A percentile compares a stretch with the other conserved stretches of the same genome.
Conservation (phyloP, 371 early-diverging fungal genomes). For the Gilbertella persicaria region DNA sequence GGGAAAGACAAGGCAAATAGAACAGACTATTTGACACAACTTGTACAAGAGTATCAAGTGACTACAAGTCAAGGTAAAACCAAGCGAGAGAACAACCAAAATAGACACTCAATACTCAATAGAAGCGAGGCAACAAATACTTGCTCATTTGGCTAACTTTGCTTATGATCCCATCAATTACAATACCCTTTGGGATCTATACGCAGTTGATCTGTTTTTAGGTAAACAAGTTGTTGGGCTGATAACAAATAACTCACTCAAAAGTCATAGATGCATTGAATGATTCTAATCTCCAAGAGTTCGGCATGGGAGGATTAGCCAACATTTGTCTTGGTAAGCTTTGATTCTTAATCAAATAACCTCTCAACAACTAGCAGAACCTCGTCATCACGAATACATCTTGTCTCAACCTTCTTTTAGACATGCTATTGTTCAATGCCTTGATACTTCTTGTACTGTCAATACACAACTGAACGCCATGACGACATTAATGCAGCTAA, state of each 20-base stretch:
- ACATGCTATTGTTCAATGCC: constrained; percentile 19
- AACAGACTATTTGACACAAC: constrained; percentile 32
- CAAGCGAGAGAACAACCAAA: background rate
- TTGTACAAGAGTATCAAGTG: constrained; percentile 42
- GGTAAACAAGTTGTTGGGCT: constrained; percentile 24
- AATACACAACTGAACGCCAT: constrained; percentile 42
- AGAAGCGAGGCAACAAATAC: constrained; percentile 56
- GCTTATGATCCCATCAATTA: constrained; percentile 66
- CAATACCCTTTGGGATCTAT: constrained; percentile 44
- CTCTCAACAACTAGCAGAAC: constrained; percentile 23
- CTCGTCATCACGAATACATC: constrained; percentile 37
- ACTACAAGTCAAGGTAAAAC: constrained; percentile 33
- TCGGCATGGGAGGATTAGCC: constrained; percentile 57
- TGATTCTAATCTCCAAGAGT: constrained; percentile 43
- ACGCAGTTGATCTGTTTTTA: constrained; percentile 52
- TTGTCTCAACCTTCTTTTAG: constrained; percentile 25
- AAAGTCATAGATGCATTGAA: constrained; percentile 24
- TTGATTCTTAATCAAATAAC: background rate
- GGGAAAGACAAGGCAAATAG: constrained; percentile 22
- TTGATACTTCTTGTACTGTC: constrained; percentile 15
- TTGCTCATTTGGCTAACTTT: constrained; percentile 64
- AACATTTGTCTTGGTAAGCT: constrained; percentile 53
- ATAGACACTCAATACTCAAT: background rate
- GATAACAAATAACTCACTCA: background rate
- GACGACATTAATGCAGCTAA: constrained; percentile 40